These are phyloP conservation scores for Emergomyces orientalis DNA, from an alignment of 2,329 filamentous ascomycete genomes.

Conservation along the genomic window DNA sequence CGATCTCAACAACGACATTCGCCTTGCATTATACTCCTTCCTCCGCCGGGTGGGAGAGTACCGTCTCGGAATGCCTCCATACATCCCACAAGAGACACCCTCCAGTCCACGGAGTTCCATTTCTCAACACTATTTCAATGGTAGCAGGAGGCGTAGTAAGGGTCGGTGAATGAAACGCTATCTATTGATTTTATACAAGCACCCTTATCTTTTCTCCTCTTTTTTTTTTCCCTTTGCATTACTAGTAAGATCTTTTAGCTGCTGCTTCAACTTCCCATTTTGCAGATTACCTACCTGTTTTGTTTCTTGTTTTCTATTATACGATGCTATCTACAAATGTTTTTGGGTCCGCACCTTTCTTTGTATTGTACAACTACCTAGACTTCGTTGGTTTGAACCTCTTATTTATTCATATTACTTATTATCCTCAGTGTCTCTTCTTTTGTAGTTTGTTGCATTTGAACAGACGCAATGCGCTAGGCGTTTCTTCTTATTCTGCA, in stretches of 20 bases:
- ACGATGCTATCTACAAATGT: neutral
- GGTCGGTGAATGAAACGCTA: neutral
- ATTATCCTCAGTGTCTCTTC: neutral
- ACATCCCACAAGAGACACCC: slow-evolving; percentile 22
- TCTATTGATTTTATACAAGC: neutral
- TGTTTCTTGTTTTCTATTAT: neutral
- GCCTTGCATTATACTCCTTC: slow-evolving; percentile 66
- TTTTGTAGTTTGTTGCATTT: neutral
- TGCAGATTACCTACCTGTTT: neutral
- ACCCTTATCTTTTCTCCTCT: neutral
- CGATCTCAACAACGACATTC: slow-evolving; percentile 71
- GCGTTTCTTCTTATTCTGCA: neutral
- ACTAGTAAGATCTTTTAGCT: neutral
- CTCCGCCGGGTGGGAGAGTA: slow-evolving; percentile 77
- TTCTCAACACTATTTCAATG: slow-evolving; percentile 22
- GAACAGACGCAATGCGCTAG: neutral
- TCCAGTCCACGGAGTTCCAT: slow-evolving; percentile 30
- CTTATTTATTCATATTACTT: neutral
- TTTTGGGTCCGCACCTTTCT: neutral
- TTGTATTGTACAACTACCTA: neutral
- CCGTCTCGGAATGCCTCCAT: slow-evolving; percentile 39
- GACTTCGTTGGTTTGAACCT: neutral
- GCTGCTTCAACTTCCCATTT: neutral
- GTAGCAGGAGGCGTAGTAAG: slow-evolving; percentile 5
- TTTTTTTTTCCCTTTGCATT: neutral